Evolutionary conservation across 257 asterid species (phyloP), one percentile per base, ranked within the genome.

Genomic region (Mentha longifolia): DNA sequence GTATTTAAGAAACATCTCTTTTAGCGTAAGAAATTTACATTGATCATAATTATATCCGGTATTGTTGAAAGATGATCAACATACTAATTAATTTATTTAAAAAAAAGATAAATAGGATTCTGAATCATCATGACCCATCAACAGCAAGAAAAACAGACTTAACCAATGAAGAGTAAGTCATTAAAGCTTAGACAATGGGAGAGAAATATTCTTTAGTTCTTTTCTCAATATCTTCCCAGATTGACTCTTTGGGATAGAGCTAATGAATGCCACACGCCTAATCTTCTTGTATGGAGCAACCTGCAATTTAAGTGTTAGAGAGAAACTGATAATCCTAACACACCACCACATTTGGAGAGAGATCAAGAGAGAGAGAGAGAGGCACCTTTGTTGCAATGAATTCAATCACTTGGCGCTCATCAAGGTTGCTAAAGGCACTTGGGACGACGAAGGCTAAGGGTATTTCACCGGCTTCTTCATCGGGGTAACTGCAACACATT

Each of bases 251-350:
- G 88, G 90, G 63, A 87, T 83, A 5, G 84, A 79, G 72, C 17
- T 63, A n/a, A 79, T 19, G 59, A 87, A 87, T 16, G 76, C 72
- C 7, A 85, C 85, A 31, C 83, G 87, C 77, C 92, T 71, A 54
- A 87, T 60, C 35, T 81, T 87, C 79, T 85, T 83, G 82, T 80
- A 79, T 5, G 85, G 90, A 47, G 90, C 84, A 56, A 87, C 92
- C 90, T 81, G 80, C 59, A 61, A 52, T 12, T 35, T 13, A 35
- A 37, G 47, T 20, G 31, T 8, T 28, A 52, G 17, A 19, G 25
- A n/a, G 54, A 5, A 47, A 47, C 39, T 15, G 9, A 15, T 6
- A 15, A 47, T 47, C 20, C 7, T 45, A n/a, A 45, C 51, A 1
- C 51, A 45, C 17, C 51, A 45, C 17, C 15, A 10, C 17, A 45